Percentiles rank a stretch among this genome's conserved stretches.
Evolutionary conservation across 192 early-diverging fungal genomes (phyloP).

Genomic region (Dissophora globulifera): DNA sequence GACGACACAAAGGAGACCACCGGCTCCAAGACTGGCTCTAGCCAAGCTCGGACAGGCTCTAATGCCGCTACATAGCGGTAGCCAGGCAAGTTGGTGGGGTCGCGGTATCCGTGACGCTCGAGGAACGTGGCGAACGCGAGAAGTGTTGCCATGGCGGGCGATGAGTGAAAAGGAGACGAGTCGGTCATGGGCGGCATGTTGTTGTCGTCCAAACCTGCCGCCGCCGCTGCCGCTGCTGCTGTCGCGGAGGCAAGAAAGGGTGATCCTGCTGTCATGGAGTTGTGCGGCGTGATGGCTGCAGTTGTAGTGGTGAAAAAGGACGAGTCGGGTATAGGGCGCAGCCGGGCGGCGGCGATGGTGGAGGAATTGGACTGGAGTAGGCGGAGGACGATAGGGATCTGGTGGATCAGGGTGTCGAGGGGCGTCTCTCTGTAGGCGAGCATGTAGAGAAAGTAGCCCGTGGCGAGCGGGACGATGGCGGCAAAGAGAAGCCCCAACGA

Average conservation of each 20-base stretch:
- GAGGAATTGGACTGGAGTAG: conserved; percentile 41
- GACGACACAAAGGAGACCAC: conserved; percentile 13
- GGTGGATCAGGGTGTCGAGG: conserved; percentile 36
- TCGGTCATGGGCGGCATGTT: background rate
- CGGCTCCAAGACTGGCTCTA: conserved; percentile 16
- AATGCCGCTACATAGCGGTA: conserved; percentile 9
- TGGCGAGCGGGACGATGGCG: conserved; percentile 22
- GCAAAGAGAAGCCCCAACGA: conserved; percentile 23
- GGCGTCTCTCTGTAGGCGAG: conserved; percentile 43
- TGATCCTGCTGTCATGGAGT: background rate
- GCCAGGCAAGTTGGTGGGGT: conserved; percentile 23
- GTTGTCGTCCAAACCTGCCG: background rate
- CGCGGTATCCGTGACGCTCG: conserved; percentile 25
- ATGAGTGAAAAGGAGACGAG: background rate
- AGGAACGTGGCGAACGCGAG: conserved; percentile 28
- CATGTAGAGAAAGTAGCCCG: conserved; percentile 27
- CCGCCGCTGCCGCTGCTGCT: too few relatives aligned
- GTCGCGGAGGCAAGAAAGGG: conserved; percentile 1
- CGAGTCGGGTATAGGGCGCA: background rate
- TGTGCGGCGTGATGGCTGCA: background rate
- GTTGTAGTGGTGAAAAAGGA: background rate
- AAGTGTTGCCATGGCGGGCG: conserved; percentile 11
- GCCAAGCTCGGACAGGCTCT: background rate
- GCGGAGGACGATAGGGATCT: conserved; percentile 21
- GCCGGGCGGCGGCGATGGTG: background rate